Conservation (phyloP, 306 rosid species). For the Glycyrrhiza uralensis region DNA sequence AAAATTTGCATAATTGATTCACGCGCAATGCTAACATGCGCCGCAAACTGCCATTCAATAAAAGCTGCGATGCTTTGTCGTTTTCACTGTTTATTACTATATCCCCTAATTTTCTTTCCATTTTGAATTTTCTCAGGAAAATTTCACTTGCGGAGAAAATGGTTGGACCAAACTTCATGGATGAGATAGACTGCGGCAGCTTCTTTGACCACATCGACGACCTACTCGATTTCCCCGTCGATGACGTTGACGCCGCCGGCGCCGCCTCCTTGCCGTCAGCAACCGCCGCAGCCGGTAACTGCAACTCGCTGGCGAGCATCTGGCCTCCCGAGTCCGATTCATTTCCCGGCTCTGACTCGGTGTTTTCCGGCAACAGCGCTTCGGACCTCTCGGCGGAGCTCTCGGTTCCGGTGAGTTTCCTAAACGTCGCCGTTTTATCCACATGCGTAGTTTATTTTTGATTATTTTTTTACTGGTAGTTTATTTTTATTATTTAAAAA, state of each 20-base stretch:
- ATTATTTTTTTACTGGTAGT: not conserved
- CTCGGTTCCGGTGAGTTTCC: constrained; percentile 73
- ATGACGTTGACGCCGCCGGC: constrained; percentile 42
- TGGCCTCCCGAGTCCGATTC: constrained; percentile 59
- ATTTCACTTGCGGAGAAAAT: constrained; percentile 30
- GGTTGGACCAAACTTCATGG: constrained; percentile 71
- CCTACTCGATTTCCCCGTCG: constrained; percentile 73
- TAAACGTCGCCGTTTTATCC: not conserved
- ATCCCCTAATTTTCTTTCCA: not conserved
- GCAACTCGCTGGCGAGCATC: constrained; percentile 46
- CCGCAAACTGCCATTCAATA: constrained; percentile 25
- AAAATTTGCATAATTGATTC: constrained; percentile 14
- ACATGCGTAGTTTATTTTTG: not conserved
- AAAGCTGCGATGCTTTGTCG: not conserved
- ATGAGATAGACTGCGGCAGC: constrained; percentile 83
- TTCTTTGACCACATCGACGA: constrained; percentile 96
- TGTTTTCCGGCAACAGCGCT: constrained; percentile 52
- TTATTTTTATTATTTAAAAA: not conserved
- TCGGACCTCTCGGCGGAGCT: constrained; percentile 93
- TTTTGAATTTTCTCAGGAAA: constrained; percentile 32
- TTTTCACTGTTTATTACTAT: not conserved
- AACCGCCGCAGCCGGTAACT: constrained; percentile 31
- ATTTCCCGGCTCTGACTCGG: constrained; percentile 50
- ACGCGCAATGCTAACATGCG: constrained; percentile 34
- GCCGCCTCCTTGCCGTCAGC: constrained; percentile 41